These are phyloP conservation scores for Rhododendron molle DNA, from an alignment of 148 eudicot genomes.

Conservation along the genomic window DNA sequence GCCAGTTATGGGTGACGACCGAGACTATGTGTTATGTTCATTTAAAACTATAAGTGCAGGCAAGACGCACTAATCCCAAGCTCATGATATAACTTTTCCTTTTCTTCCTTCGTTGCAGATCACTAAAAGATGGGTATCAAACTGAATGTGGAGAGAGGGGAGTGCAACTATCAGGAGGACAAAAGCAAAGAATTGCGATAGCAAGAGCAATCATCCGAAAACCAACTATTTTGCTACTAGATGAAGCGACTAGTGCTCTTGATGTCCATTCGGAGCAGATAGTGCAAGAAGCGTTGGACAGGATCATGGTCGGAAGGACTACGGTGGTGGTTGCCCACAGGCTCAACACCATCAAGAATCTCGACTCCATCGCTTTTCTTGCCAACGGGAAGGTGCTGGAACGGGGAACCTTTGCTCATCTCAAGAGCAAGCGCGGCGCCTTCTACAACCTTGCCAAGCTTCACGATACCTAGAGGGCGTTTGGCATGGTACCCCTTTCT, in stretches of 20 bases:
- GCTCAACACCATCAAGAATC: conserved; percentile 70
- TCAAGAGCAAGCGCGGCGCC: conserved; percentile 67
- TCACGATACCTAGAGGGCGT: conserved; percentile 30
- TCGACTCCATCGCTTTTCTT: conserved; percentile 61
- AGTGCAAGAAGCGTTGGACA: conserved; percentile 78
- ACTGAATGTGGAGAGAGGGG: conserved; percentile 94
- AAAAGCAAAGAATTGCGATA: conserved; percentile 76
- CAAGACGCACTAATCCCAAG: not conserved
- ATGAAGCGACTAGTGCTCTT: conserved; percentile 89
- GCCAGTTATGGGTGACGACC: not conserved
- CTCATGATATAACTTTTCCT: not conserved
- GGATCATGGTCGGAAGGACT: conserved; percentile 75
- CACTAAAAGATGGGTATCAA: conserved; percentile 65
- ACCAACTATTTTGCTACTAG: conserved; percentile 62
- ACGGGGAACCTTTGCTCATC: conserved; percentile 53
- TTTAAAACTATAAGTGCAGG: not conserved
- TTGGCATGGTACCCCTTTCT: not conserved
- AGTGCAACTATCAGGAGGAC: conserved; percentile 81
- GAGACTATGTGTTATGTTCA: too few relatives aligned
- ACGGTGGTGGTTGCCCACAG: conserved; percentile 85
- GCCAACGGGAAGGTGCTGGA: conserved; percentile 77
- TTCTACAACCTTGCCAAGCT: conserved; percentile 73
- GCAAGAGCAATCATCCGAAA: conserved; percentile 83
- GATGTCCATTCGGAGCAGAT: conserved; percentile 75
- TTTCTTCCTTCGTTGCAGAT: conserved; percentile 25